Evolutionary conservation across 2,329 filamentous ascomycete genomes (phyloP), one percentile per base, ranked within the genome.

Genomic region (Cladosporium sp.): DNA sequence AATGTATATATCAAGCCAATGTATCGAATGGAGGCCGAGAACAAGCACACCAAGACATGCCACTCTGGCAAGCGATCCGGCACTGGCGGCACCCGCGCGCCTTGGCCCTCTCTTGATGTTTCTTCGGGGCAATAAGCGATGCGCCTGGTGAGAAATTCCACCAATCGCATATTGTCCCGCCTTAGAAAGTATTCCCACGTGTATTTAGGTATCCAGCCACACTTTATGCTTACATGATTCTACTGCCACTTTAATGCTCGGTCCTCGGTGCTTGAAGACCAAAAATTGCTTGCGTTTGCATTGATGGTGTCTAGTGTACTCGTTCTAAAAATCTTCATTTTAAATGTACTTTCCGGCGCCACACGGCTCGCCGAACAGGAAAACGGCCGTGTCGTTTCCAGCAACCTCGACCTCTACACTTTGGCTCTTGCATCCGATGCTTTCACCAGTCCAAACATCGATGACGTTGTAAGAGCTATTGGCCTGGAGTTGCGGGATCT

Each of bases 361-460:
- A 20, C 52, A 55, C 7, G 17, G 10, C 1, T 47, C 40, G 15
- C 52, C 40, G 47, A 64, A 48, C 45, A 62, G 49, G 17, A 60
- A 56, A 19, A 59, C 62, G 5, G 61, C 62, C 4, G 61, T 63
- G 58, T 63, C 62, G 45, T 64, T 54, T n/a, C 55, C 47, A 15
- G 37, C 77, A 74, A 62, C 44, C 13, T 39, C 44, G 17, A 52
- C 53, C 15, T 49, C 28, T 6, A 61, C 42, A 17, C 56, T 58
- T 17, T 54, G 36, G 12, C 45, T 37, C 52, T 54, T 53, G 48
- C 58, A 66, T 6, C 62, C 65, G 13, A 80, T 48, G 40, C 70
- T 68, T 59, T 74, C 61, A 3, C 74, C 77, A 1, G 70, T 77
- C 78, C 78, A 81, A 60, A 77, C 74, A 65, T 81, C 73, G 3